A percentile compares a stretch with the other conserved stretches of the same genome.
These are phyloP conservation scores for Tephrocybe sp. DNA, from an alignment of 768 basidiomycete species.

Conservation along the genomic window DNA sequence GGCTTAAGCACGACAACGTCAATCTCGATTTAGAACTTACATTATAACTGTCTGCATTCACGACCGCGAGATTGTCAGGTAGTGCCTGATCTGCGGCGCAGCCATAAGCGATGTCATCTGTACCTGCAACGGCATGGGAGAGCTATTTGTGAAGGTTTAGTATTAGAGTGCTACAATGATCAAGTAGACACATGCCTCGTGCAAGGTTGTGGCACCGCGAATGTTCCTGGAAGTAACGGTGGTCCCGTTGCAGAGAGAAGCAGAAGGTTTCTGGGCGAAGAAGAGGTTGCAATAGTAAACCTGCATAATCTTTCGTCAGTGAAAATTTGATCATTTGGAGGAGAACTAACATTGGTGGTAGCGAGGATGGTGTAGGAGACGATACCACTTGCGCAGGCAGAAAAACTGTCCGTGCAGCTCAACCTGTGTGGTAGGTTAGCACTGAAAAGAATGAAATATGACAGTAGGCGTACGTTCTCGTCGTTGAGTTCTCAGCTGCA, in stretches of 20 bases:
- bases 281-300: conserved; percentile 48
- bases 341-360: conserved; percentile 36
- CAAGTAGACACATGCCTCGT: conserved; percentile 29
- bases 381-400: conserved; percentile 34
- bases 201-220: conserved; percentile 45
- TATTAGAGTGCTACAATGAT: neutral
- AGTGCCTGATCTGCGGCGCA: conserved; percentile 39
- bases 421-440: conserved; percentile 22
- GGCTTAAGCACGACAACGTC: too few relatives aligned
- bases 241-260: conserved; percentile 40
- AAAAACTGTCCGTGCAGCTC: conserved; percentile 38
- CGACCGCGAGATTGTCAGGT: conserved; percentile 27
- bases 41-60: conserved; percentile 49
- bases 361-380: conserved; percentile 44
- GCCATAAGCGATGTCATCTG: conserved; percentile 42
- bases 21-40: neutral
- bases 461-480: conserved; percentile 30
- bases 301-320: conserved; percentile 17
- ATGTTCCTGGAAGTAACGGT: conserved; percentile 42
- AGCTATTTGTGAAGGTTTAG: conserved; percentile 21
- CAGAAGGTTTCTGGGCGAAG: conserved; percentile 41
- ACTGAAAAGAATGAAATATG: neutral
- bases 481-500: conserved; percentile 35
- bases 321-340: neutral
- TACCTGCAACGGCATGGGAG: conserved; percentile 38